Conservation (phyloP, 768 basidiomycete genomes). For the Lepiota subincarnata region DNA sequence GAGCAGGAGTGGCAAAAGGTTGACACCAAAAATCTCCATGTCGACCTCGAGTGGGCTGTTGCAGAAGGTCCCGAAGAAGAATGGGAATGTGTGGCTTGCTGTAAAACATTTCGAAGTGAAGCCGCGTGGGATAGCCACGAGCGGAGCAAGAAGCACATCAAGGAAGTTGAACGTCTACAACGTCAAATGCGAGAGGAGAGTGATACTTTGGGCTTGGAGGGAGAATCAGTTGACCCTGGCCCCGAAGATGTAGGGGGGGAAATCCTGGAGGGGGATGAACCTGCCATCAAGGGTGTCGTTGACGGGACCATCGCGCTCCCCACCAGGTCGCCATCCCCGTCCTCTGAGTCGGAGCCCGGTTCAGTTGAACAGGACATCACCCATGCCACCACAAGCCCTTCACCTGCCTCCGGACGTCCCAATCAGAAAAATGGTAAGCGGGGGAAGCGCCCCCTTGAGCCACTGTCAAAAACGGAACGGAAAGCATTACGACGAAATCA, state of each 20-base stretch:
- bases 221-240: conserved; percentile 12
- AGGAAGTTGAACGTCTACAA: conserved; percentile 76
- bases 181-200: conserved; percentile 76
- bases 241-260: conserved; percentile 4
- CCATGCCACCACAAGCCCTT: background rate
- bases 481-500: conserved; percentile 10
- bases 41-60: conserved; percentile 71
- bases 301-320: background rate
- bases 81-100: conserved; percentile 95
- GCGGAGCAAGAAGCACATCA: conserved; percentile 89
- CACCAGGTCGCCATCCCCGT: background rate
- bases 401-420: background rate
- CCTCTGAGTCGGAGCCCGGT: background rate
- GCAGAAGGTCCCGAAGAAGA: conserved; percentile 75
- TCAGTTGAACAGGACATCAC: background rate
- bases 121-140: conserved; percentile 97
- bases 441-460: background rate
- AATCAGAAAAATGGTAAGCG: background rate
- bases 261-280: background rate
- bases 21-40: conserved; percentile 37
- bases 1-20: conserved; percentile 91
- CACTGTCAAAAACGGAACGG: conserved; percentile 14
- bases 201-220: conserved; percentile 53
- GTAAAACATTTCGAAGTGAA: conserved; percentile 85
- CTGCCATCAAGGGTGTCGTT: background rate